These are phyloP conservation scores for Euryodendron excelsum DNA, from an alignment of 148 eudicot genomes.

Conservation along the genomic window DNA sequence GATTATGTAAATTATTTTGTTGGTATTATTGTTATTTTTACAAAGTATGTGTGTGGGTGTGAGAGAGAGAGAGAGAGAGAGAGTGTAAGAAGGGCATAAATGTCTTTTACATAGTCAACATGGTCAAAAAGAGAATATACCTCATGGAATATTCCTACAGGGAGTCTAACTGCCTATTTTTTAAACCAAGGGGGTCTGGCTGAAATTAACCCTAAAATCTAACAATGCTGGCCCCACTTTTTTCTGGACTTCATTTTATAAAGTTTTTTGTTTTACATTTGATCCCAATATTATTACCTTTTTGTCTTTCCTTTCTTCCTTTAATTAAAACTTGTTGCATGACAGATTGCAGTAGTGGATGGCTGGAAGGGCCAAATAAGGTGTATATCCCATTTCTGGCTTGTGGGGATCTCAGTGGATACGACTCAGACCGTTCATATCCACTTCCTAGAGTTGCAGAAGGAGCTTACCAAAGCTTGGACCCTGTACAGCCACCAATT, in stretches of 20 bases:
- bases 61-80: not conserved
- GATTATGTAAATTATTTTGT: no score
- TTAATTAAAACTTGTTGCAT: not conserved
- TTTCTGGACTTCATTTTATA: no score
- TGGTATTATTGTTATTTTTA: no score
- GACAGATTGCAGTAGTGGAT: slow-evolving; percentile 93
- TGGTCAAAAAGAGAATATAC: no score
- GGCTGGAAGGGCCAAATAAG: slow-evolving; percentile 85
- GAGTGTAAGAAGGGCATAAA: not conserved
- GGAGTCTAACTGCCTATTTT: no score
- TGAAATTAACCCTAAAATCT: no score
- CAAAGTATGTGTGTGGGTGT: not conserved
- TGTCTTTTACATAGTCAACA: no score
- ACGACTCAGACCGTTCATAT: slow-evolving; percentile 93
- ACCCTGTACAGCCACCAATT: slow-evolving; percentile 95
- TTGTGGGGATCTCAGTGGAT: slow-evolving; percentile 93
- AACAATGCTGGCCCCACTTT: no score
- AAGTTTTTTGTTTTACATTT: not conserved
- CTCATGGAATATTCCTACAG: no score
- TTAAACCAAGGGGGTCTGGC: no score
- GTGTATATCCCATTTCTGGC: slow-evolving; percentile 98
- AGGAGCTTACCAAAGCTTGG: slow-evolving; percentile 80
- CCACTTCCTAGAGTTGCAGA: slow-evolving; percentile 74
- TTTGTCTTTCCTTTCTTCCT: slow-evolving; percentile 7
- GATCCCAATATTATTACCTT: not conserved